phyloP scores from a whole-genome alignment of 2,329 filamentous ascomycete species.

The Nigrospora oryzae region DNA sequence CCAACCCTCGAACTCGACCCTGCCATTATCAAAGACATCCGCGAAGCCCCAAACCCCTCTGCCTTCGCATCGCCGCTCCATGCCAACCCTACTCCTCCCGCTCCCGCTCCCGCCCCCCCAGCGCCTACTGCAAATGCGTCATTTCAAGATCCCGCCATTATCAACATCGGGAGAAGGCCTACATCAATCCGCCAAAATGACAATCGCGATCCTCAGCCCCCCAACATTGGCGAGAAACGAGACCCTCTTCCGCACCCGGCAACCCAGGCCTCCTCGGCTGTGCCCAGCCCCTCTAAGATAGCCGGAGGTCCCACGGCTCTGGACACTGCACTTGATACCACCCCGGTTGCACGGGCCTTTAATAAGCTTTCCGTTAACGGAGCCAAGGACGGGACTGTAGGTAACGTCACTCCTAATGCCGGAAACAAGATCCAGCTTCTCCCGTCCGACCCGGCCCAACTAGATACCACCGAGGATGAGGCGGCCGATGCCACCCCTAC shows the following conservation, averaged over 20 bases:
- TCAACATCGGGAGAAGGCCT: slow-evolving; percentile 53
- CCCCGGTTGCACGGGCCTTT: neutral
- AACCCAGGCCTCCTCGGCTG: slow-evolving; percentile 1
- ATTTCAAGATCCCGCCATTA: slow-evolving; percentile 76
- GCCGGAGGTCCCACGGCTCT: slow-evolving; percentile 5
- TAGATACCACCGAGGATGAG: slow-evolving; percentile 13
- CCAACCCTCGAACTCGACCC: slow-evolving; percentile 5
- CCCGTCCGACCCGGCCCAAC: slow-evolving; percentile 4
- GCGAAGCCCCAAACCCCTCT: neutral
- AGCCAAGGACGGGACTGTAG: neutral
- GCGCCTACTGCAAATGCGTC: slow-evolving; percentile 23
- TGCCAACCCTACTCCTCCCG: slow-evolving; percentile 9
- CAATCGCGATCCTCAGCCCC: slow-evolving; percentile 13
- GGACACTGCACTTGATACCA: slow-evolving; percentile 2
- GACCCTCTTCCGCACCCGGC: slow-evolving; percentile 18
- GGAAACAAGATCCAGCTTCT: slow-evolving; percentile 8
- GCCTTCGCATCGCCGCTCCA: neutral
- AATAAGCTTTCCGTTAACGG: neutral
- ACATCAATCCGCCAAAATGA: slow-evolving; percentile 17
- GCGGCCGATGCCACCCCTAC: slow-evolving; percentile 9
- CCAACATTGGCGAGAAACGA: slow-evolving; percentile 21
- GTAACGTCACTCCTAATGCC: neutral
- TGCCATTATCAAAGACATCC: slow-evolving; percentile 16
- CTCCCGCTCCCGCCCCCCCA: slow-evolving; percentile 12
- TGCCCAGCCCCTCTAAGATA: no score